phyloP scores from a whole-genome alignment of 306 rosid genomes.

The Prunus davidiana region DNA sequence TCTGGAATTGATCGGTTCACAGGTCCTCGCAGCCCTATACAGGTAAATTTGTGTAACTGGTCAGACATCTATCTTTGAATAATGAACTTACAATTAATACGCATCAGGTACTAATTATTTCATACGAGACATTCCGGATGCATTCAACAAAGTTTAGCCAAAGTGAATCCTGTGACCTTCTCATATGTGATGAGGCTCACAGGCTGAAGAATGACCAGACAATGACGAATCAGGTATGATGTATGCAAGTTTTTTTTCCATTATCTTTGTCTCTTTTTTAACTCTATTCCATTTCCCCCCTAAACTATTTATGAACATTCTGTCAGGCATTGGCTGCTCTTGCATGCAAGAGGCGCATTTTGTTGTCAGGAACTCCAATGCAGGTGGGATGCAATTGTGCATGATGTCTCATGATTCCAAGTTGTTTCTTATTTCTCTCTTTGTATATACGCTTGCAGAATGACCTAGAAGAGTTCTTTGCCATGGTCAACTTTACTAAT shows the following conservation, averaged over 20 bases:
- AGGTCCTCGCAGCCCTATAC: conserved; percentile 52
- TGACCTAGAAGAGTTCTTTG: conserved; percentile 90
- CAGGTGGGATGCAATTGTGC: conserved; percentile 50
- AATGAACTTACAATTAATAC: conserved; percentile 10
- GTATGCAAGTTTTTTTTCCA: neutral
- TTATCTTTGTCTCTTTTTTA: conserved; percentile 1
- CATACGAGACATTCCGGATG: conserved; percentile 94
- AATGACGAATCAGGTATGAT: conserved; percentile 79
- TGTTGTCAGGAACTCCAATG: conserved; percentile 98
- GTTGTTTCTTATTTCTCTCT: conserved; percentile 8
- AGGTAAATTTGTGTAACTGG: conserved; percentile 38
- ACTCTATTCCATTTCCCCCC: neutral
- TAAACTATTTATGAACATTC: neutral
- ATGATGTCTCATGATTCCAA: conserved; percentile 12
- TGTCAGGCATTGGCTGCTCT: conserved; percentile 88
- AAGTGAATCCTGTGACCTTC: conserved; percentile 77
- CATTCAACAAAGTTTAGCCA: conserved; percentile 74
- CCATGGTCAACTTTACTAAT: conserved; percentile 95
- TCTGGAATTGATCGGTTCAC: conserved; percentile 74
- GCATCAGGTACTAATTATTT: conserved; percentile 77
- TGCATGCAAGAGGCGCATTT: conserved; percentile 72
- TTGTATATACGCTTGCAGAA: conserved; percentile 52
- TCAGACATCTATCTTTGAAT: conserved; percentile 12
- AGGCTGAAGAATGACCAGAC: conserved; percentile 95
- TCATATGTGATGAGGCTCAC: conserved; percentile 98